Percentiles rank a stretch among this genome's conserved stretches.
Conservation (phyloP, 331 rosid species). For the Quercus phellos region DNA sequence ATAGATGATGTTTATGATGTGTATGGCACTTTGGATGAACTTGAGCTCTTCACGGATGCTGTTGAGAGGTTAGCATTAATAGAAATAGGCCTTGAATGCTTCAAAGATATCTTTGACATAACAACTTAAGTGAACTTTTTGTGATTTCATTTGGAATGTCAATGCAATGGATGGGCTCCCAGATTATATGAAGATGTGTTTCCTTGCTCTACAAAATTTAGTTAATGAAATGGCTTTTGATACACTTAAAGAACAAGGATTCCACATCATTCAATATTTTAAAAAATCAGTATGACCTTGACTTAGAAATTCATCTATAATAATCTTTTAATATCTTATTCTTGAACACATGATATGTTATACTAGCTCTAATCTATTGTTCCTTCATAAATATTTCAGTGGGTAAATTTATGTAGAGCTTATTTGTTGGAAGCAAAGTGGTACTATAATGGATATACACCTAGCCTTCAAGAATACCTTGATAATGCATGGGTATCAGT, state of each 20-base stretch:
- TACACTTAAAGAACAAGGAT: no score
- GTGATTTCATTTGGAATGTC: constrained; percentile 10
- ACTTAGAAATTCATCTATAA: no score
- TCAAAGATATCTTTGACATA: background rate
- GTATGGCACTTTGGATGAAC: no score
- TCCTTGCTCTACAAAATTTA: background rate
- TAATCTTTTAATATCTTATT: no score
- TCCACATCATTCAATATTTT: no score
- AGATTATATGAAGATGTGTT: constrained; percentile 24
- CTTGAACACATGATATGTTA: background rate
- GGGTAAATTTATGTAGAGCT: constrained; percentile 8
- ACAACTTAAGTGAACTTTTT: background rate
- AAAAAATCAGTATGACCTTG: no score
- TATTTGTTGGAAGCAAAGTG: constrained; percentile 16
- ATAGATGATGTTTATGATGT: no score
- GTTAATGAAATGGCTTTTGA: background rate
- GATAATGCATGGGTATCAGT: background rate
- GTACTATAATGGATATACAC: background rate
- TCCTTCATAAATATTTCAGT: background rate
- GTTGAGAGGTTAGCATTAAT: background rate
- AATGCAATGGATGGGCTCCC: constrained; percentile 8
- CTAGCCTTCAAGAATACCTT: no score
- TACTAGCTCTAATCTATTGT: background rate
- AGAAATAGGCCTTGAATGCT: background rate
- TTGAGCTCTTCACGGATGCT: no score